Evolutionary conservation across 2,329 filamentous ascomycete genomes (phyloP).

Genomic region (Sclerotinia trifoliorum): DNA sequence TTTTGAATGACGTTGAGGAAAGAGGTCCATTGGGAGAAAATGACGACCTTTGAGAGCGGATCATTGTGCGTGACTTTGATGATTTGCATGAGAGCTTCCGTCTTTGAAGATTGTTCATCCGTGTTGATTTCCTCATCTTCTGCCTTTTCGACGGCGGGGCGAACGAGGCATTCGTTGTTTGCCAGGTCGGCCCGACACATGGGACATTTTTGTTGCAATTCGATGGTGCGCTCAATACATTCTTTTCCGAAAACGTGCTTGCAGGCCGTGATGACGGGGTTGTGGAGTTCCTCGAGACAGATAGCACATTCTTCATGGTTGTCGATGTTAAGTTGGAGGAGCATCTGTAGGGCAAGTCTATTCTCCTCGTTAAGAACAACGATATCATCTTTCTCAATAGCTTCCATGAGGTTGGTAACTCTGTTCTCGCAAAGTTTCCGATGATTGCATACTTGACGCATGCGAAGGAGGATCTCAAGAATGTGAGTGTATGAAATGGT

Average conservation of each 20-base stretch:
- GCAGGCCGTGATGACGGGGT: constrained; percentile 80
- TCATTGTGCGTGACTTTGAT: constrained; percentile 67
- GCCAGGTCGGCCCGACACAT: constrained; percentile 73
- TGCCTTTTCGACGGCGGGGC: constrained; percentile 59
- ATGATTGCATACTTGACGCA: constrained; percentile 85
- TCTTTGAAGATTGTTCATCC: constrained; percentile 74
- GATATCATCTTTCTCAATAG: constrained; percentile 64
- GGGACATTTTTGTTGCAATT: constrained; percentile 76
- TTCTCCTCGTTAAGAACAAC: constrained; percentile 74
- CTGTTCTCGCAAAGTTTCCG: constrained; percentile 79
- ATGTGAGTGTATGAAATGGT: constrained; percentile 67
- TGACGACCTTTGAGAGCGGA: constrained; percentile 63
- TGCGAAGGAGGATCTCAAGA: constrained; percentile 76
- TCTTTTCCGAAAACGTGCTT: constrained; percentile 74
- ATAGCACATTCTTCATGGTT: constrained; percentile 80
- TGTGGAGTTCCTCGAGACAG: constrained; percentile 70
- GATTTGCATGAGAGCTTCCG: constrained; percentile 74
- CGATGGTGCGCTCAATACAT: constrained; percentile 74
- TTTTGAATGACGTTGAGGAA: constrained; percentile 71
- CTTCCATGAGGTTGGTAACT: constrained; percentile 67
- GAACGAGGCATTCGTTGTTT: constrained; percentile 60
- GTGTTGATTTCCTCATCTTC: constrained; percentile 55
- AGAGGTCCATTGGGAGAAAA: constrained; percentile 76
- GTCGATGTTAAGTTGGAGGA: constrained; percentile 75
- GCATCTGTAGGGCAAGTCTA: constrained; percentile 66